phyloP scores from a whole-genome alignment of 2,329 filamentous ascomycete species.

The Sphaceloma murrayae region DNA sequence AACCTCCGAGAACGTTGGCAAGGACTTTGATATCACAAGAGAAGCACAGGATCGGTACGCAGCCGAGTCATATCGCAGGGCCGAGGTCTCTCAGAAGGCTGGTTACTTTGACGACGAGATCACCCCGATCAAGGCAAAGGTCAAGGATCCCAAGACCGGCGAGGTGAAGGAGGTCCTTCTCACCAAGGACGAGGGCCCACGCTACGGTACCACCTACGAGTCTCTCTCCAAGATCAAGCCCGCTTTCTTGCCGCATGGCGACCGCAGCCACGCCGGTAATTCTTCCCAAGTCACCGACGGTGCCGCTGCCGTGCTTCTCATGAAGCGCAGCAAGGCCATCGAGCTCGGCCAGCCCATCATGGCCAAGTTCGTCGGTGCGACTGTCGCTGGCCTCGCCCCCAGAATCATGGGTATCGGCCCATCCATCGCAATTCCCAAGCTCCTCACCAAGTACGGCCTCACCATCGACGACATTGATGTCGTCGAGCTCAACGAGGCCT shows the following conservation, averaged over 20 bases:
- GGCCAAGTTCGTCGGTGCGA: conserved; percentile 88
- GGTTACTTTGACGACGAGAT: conserved; percentile 94
- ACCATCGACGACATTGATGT: conserved; percentile 76
- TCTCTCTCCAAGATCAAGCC: conserved; percentile 71
- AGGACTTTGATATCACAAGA: conserved; percentile 76
- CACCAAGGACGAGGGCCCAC: conserved; percentile 79
- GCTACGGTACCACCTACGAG: conserved; percentile 82
- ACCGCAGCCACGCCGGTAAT: conserved; percentile 82
- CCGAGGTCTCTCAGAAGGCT: conserved; percentile 81
- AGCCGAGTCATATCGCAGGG: conserved; percentile 75
- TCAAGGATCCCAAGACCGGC: conserved; percentile 77
- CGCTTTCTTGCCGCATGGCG: conserved; percentile 84
- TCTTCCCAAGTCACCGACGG: conserved; percentile 93
- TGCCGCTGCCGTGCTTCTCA: conserved; percentile 77
- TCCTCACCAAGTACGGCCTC: conserved; percentile 70
- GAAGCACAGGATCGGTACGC: conserved; percentile 77
- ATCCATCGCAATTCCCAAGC: conserved; percentile 63
- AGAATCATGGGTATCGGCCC: conserved; percentile 95
- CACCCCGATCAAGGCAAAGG: conserved; percentile 67
- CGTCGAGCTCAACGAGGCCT: conserved; percentile 93
- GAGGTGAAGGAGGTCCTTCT: conserved; percentile 68
- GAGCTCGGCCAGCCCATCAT: conserved; percentile 83
- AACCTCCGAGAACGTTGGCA: conserved; percentile 91
- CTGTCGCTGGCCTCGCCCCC: conserved; percentile 79
- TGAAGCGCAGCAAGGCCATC: conserved; percentile 86